Evolutionary conservation across 176 grass and related monocot species (phyloP).

Genomic region (Carex myosuroides): DNA sequence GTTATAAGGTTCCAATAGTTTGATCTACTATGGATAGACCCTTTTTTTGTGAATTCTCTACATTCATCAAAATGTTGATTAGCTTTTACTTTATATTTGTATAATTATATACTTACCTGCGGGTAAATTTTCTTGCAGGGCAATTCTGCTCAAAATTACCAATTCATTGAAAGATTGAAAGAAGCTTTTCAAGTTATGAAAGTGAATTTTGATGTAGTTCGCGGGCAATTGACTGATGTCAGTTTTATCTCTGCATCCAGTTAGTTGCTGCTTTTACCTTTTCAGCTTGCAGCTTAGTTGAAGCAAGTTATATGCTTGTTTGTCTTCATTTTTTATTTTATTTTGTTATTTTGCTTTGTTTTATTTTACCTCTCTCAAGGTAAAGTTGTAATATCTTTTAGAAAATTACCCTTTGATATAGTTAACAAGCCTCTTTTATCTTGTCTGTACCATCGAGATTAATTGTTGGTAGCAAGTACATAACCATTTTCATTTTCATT

Average conservation of each 20-base stretch:
- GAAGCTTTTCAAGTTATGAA: slow-evolving; percentile 1
- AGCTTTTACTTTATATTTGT: neutral
- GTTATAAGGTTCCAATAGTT: neutral
- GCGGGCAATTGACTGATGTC: neutral
- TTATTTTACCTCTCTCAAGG: neutral
- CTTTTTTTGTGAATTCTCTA: neutral
- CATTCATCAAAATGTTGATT: neutral
- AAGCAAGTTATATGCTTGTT: neutral
- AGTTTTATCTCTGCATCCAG: neutral
- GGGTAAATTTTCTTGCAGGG: neutral
- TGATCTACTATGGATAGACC: neutral
- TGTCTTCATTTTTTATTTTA: neutral
- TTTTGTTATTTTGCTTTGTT: neutral
- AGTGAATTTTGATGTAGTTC: slow-evolving; percentile 14
- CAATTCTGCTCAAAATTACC: slow-evolving; percentile 19
- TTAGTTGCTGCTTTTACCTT: slow-evolving; percentile 4
- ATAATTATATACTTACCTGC: neutral
- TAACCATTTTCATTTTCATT: neutral
- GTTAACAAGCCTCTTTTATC: neutral
- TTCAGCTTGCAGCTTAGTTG: neutral
- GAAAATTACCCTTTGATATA: slow-evolving; percentile 1
- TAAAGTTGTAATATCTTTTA: slow-evolving; percentile 1
- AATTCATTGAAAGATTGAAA: slow-evolving; percentile 22
- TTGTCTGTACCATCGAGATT: neutral
- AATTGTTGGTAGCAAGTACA: neutral